phyloP scores from a whole-genome alignment of 805 yeast genomes.

The Starmerella davenportii region DNA sequence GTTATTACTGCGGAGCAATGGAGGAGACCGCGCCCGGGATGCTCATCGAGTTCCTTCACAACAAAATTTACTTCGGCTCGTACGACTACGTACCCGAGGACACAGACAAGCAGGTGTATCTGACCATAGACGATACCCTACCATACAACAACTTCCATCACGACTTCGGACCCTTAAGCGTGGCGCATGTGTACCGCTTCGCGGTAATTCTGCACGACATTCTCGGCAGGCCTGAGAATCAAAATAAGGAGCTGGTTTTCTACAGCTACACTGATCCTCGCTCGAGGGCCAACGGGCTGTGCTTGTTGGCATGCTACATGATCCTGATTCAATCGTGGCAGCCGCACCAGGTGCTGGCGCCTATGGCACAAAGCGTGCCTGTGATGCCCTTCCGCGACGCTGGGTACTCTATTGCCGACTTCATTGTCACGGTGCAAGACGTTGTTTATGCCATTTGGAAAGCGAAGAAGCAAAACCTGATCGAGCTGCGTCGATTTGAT shows the following conservation, averaged over 20 bases:
- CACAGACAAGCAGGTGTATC: slow-evolving; percentile 57
- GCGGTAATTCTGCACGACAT: slow-evolving; percentile 89
- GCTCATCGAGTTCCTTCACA: slow-evolving; percentile 24
- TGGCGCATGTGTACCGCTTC: slow-evolving; percentile 83
- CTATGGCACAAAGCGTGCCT: slow-evolving; percentile 76
- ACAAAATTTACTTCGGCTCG: slow-evolving; percentile 65
- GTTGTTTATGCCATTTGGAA: slow-evolving; percentile 94
- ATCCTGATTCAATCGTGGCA: slow-evolving; percentile 91
- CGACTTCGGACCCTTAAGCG: slow-evolving; percentile 91
- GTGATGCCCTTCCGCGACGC: slow-evolving; percentile 93
- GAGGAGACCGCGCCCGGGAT: slow-evolving; percentile 14
- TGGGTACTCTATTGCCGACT: slow-evolving; percentile 90
- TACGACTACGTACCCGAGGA: slow-evolving; percentile 65
- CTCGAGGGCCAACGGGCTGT: slow-evolving; percentile 83
- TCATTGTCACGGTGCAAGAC: slow-evolving; percentile 83
- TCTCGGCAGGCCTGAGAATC: slow-evolving; percentile 66
- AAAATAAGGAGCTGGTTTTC: slow-evolving; percentile 76
- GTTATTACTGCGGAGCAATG: too few relatives aligned
- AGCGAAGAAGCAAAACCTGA: slow-evolving; percentile 79
- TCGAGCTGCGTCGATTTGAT: slow-evolving; percentile 68
- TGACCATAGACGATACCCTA: slow-evolving; percentile 80
- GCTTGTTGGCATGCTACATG: slow-evolving; percentile 88
- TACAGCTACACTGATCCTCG: slow-evolving; percentile 70
- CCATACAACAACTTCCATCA: slow-evolving; percentile 90
- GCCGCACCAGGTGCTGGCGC: slow-evolving; percentile 92